Base-by-base conservation (phyloP, 805 yeast genomes). In the Komagataella pastoris region DNA sequence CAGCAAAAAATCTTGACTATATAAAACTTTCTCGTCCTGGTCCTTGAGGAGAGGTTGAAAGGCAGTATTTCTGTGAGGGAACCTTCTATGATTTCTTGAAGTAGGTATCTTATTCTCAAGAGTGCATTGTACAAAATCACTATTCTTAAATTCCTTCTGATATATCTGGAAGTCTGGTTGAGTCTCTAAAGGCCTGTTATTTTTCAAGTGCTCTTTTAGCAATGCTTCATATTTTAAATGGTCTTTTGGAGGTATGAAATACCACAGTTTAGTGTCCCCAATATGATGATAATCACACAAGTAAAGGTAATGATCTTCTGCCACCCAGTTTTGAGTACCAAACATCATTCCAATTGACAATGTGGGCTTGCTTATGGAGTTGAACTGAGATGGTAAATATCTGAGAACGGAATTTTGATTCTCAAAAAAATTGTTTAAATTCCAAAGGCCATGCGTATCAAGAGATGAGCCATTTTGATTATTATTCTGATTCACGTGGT, bases 261-360 rank as follows among this genome's bases (percentile, higher is more conserved):
- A 81, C 86, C 88, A 81, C 17, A 76, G 58, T 58, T 74, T 77
- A 12, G 69, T 58, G 6, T 76, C 75, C 2, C 89, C 90, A 49
- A 70, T 56, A 55, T 79, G 80, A 48, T 73, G 77, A 54, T 73
- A 82, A 58, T 78, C 80, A 24, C 74, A 65, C 8, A 68, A 59
- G 47, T 79, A 79, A 2, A 83, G 61, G 61, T 76, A 77, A 54
- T 79, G 84, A 55, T 83, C 89, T 56, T 79, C 85, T 51, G 73
- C 62, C 18, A 65, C 62, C 88, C 88, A 84, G 47, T 77, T 71
- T 50, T 74, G 74, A 2, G 76, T 65, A 49, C 83, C 72, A 55
- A 74, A 76, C 2, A 79, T 65, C 78, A 76, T 75, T 1, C 77
- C 79, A 8, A 81, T 67, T 47, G 72, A 71, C 44, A 80, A 50